phyloP scores from a whole-genome alignment of 176 grass and related monocot genomes.

The Ananas comosus region DNA sequence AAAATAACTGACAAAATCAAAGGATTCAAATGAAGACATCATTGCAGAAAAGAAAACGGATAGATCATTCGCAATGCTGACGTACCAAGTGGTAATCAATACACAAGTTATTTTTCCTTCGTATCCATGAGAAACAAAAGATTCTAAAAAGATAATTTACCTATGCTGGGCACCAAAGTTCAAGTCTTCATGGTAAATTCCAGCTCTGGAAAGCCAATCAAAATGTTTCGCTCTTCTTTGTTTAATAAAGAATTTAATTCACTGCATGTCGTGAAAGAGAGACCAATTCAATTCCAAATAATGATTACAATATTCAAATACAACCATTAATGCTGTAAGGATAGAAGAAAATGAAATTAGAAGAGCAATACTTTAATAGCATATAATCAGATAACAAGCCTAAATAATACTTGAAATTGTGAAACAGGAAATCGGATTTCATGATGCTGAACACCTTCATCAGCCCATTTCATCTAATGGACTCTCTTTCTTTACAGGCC shows the following conservation, averaged over 20 bases:
- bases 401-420: no score
- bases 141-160: slow-evolving; percentile 28
- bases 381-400: no score
- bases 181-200: slow-evolving; percentile 88
- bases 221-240: slow-evolving; percentile 96
- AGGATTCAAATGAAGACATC: neutral
- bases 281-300: neutral
- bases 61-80: neutral
- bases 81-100: neutral
- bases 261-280: slow-evolving; percentile 37
- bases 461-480: no score
- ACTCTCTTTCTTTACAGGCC: no score
- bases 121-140: neutral
- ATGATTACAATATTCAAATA: neutral
- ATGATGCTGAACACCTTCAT: no score
- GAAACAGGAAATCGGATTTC: no score
- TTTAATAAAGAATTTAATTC: slow-evolving; percentile 93
- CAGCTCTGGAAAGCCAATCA: slow-evolving; percentile 93
- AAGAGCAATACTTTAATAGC: no score
- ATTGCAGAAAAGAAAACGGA: neutral
- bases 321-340: neutral
- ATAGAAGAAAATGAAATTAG: neutral
- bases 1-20: neutral
- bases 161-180: slow-evolving; percentile 96
- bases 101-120: neutral